Evolutionary conservation across 129 eudicot species (phyloP).

Genomic region (Smallanthus sonchifolius): DNA sequence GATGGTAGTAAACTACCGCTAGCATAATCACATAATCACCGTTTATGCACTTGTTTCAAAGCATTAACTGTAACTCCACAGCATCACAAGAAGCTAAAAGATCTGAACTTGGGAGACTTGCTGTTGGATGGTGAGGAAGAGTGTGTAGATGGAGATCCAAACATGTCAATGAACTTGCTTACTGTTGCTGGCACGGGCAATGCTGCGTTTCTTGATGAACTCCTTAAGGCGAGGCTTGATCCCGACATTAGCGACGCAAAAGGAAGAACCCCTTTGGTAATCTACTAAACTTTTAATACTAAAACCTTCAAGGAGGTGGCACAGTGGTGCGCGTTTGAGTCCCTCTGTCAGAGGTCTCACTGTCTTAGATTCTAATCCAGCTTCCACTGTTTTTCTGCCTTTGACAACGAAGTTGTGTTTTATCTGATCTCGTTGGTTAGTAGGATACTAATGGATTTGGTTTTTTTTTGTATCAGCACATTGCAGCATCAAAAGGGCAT

Average conservation of each 20-base stretch:
- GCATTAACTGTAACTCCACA: slow-evolving; percentile 21
- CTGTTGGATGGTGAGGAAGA: slow-evolving; percentile 60
- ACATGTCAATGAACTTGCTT: slow-evolving; percentile 71
- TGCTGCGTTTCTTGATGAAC: slow-evolving; percentile 86
- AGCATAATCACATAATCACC: too few species aligned
- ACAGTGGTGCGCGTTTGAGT: too few species aligned
- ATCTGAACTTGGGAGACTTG: slow-evolving; percentile 55
- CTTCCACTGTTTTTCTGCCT: too few species aligned
- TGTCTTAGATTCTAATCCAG: too few species aligned
- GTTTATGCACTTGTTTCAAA: slow-evolving; percentile 2
- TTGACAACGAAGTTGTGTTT: too few species aligned
- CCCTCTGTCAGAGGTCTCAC: too few species aligned
- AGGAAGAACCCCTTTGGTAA: slow-evolving; percentile 93
- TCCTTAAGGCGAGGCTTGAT: slow-evolving; percentile 75
- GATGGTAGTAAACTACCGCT: too few species aligned
- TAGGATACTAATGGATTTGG: neutral
- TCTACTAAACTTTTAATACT: neutral
- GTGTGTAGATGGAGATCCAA: slow-evolving; percentile 56
- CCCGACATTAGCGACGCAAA: slow-evolving; percentile 78
- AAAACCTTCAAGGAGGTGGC: neutral
- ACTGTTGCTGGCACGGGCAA: slow-evolving; percentile 83
- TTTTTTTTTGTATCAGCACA: slow-evolving; percentile 50
- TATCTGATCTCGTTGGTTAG: too few species aligned
- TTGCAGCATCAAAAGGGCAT: slow-evolving; percentile 87
- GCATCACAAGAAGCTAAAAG: slow-evolving; percentile 81